Evolutionary conservation across 441 rosid species (phyloP), one percentile per base, ranked within the genome.

Genomic region (Croton laevigatus): DNA sequence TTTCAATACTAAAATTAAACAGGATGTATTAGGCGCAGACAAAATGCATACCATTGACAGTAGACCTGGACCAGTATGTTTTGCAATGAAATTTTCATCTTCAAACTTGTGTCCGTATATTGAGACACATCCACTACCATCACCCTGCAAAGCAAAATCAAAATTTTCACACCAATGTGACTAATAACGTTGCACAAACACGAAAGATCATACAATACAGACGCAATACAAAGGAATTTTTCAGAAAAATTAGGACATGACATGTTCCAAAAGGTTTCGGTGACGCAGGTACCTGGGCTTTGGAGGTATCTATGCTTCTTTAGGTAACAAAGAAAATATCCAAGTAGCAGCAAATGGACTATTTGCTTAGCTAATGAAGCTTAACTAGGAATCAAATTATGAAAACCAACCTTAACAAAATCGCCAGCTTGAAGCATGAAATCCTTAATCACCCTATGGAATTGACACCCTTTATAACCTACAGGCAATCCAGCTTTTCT

Each of bases 381-480:
- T 70, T 42, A 40, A 46, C 27, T 4, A 59, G 1, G 16, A 20
- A 51, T 27, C 17, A 19, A 61, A 17, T 20, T 27, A 10, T 64
- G 57, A 9, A 38, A 0, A 65, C 79, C 19, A 57, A 90, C 99
- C 98, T 90, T 95, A 0, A 93, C 6, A 79, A 95, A 92, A 61
- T 95, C 99, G 71, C 99, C 99, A 58, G 96, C 91, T 79, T 92
- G 99, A 82, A 95, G 83, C 96, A 95, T 95, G 75, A 95, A 95
- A 73, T 95, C 99, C 76, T 91, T 95, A 68, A 95, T 92, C 65
- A 92, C 95, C 71, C 99, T 86, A 69, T 92, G 98, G 72, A 95
- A 92, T 60, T 92, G 99, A 71, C 94, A 92, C 20, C 90, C 94
- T 71, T 95, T 92, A 80, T 87, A 95, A 59, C 97, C 97, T 80